Conservation (phyloP, 2,329 filamentous ascomycete species). For the Pestalotiopsis sp. region DNA sequence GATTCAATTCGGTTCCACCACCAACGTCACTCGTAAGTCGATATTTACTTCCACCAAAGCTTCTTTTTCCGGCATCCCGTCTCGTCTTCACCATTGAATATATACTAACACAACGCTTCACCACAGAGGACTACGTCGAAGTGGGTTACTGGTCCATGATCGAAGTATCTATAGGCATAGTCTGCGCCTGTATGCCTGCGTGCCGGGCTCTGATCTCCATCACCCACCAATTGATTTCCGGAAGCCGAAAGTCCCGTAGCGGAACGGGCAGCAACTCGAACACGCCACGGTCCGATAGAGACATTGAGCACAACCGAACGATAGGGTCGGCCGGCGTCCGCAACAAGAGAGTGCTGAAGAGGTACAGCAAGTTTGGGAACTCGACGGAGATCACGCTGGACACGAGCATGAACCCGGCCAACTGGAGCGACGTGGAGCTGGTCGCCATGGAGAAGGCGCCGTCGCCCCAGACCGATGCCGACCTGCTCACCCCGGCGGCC, state of each 20-base stretch:
- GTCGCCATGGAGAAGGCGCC: conserved; percentile 5
- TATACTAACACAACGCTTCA: background rate
- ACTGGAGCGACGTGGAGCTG: conserved; percentile 12
- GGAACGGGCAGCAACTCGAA: background rate
- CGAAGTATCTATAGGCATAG: conserved; percentile 24
- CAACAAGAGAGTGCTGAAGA: background rate
- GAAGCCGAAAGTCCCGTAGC: background rate
- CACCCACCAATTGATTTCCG: background rate
- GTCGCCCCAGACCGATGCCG: background rate
- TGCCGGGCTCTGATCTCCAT: conserved; percentile 19
- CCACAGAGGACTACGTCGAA: conserved; percentile 16
- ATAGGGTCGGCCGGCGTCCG: background rate
- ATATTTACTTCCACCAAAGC: no score
- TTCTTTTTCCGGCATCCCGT: background rate
- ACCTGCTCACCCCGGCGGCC: background rate
- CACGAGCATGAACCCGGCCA: background rate
- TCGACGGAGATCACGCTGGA: conserved; percentile 6
- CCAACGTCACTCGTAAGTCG: conserved; percentile 12
- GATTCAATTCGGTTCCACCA: conserved; percentile 12
- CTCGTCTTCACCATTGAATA: background rate
- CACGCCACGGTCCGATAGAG: background rate
- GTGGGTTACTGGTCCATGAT: conserved; percentile 24
- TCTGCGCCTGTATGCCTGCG: conserved; percentile 26
- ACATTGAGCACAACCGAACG: background rate
- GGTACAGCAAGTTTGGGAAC: conserved; percentile 3